Conservation (phyloP, 2,329 filamentous ascomycete species). For the Akanthomyces lecanii region DNA sequence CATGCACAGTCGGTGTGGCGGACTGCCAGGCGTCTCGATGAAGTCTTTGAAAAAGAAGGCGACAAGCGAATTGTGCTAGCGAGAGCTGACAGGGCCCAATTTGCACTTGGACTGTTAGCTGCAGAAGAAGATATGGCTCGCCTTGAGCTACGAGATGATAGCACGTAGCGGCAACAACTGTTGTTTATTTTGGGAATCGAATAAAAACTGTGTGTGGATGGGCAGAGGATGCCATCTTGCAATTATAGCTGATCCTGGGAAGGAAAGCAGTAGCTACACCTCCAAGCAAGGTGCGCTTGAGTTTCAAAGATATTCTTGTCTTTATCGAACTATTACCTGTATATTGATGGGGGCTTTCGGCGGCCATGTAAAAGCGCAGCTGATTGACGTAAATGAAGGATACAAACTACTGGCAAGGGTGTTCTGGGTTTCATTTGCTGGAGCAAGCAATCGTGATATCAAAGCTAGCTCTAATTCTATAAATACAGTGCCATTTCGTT, state of each 20-base stretch:
- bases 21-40: constrained; percentile 48
- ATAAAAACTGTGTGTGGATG: neutral
- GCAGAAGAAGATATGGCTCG: constrained; percentile 71
- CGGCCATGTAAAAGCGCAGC: neutral
- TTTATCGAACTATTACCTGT: neutral
- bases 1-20: constrained; percentile 41
- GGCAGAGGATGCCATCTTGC: neutral
- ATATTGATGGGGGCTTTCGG: neutral
- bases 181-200: constrained; percentile 4
- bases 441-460: constrained; percentile 8
- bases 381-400: constrained; percentile 1
- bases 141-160: constrained; percentile 49
- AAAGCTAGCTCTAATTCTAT: constrained; percentile 18
- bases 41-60: constrained; percentile 42
- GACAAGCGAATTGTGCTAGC: constrained; percentile 53
- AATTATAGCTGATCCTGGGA: neutral
- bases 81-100: constrained; percentile 61
- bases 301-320: neutral
- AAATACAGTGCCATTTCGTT: constrained; percentile 19
- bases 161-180: neutral
- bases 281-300: neutral
- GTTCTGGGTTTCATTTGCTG: constrained; percentile 7
- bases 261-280: neutral
- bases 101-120: constrained; percentile 73
- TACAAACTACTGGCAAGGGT: neutral